Conservation (phyloP, 2,329 filamentous ascomycete genomes). For the Metarhizium robertsii region DNA sequence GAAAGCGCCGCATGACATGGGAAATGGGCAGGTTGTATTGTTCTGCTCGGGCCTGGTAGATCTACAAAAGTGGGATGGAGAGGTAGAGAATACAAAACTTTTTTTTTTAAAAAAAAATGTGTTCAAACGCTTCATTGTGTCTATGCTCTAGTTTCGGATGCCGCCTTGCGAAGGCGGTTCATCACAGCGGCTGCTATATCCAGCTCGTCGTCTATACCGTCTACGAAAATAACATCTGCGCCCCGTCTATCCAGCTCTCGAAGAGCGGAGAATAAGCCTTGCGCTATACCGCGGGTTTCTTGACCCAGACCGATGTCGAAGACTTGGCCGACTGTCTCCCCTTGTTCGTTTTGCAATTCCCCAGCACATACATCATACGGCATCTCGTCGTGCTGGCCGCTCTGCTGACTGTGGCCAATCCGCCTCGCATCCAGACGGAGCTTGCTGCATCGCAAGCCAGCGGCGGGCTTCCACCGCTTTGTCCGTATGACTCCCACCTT, state of each 20-base stretch:
- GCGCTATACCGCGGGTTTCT: conserved; percentile 65
- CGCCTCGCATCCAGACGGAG: conserved; percentile 14
- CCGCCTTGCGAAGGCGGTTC: conserved; percentile 74
- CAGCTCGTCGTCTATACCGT: conserved; percentile 71
- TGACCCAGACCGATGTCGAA: conserved; percentile 67
- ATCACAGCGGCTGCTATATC: conserved; percentile 82
- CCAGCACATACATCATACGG: conserved; percentile 32
- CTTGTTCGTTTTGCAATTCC: conserved; percentile 24
- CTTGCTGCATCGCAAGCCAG: conserved; percentile 26
- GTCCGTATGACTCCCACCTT: conserved; percentile 48
- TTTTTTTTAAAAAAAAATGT: conserved; percentile 8
- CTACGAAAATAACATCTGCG: conserved; percentile 80
- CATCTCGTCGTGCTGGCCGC: conserved; percentile 12
- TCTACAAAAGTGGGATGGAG: conserved; percentile 1
- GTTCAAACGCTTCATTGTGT: conserved; percentile 17
- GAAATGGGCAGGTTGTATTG: conserved; percentile 1
- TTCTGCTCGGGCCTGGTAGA: neutral
- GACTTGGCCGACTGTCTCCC: conserved; percentile 29
- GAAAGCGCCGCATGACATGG: conserved; percentile 17
- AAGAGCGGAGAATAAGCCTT: conserved; percentile 79
- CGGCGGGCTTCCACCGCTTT: conserved; percentile 38
- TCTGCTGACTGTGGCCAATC: conserved; percentile 14
- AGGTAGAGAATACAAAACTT: conserved; percentile 8
- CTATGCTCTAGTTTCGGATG: conserved; percentile 48
- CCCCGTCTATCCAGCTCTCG: conserved; percentile 72